These are phyloP conservation scores for Rhodotorula babjevae DNA, from an alignment of 768 basidiomycete genomes.

Conservation along the genomic window DNA sequence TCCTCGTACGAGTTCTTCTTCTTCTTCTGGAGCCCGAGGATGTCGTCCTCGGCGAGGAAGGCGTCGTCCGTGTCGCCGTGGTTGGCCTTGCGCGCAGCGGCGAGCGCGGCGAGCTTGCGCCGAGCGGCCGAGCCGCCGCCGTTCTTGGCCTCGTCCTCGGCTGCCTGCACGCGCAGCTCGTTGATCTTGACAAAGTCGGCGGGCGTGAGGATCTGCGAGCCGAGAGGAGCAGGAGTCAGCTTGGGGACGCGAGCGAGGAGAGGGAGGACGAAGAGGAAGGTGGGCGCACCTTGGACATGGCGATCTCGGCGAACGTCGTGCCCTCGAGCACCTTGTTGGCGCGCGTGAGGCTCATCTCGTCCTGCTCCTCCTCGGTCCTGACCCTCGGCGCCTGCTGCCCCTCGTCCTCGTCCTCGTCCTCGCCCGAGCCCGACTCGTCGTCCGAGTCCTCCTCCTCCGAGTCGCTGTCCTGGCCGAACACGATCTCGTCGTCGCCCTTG, in stretches of 20 bases:
- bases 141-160: constrained; percentile 62
- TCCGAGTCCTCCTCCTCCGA: constrained; percentile 22
- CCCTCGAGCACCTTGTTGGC: constrained; percentile 45
- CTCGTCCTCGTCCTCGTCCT: neutral
- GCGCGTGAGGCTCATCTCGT: constrained; percentile 37
- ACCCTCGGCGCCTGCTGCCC: constrained; percentile 9
- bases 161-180: constrained; percentile 77
- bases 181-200: constrained; percentile 90
- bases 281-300: constrained; percentile 66
- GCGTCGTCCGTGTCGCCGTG: constrained; percentile 42
- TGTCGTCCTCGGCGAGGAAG: constrained; percentile 77
- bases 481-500: constrained; percentile 36
- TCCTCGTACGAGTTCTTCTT: constrained; percentile 88
- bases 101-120: constrained; percentile 77
- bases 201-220: constrained; percentile 79
- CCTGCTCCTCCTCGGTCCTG: constrained; percentile 27
- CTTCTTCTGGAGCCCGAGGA: constrained; percentile 90
- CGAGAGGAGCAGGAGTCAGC: neutral
- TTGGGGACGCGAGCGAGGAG: neutral
- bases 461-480: constrained; percentile 21
- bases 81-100: constrained; percentile 61
- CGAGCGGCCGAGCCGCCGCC: constrained; percentile 73
- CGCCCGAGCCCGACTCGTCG: neutral
- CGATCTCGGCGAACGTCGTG: constrained; percentile 60
- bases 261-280: neutral